Conservation (phyloP, 176 grass and related monocot genomes). For the Cymbopogon citratus region DNA sequence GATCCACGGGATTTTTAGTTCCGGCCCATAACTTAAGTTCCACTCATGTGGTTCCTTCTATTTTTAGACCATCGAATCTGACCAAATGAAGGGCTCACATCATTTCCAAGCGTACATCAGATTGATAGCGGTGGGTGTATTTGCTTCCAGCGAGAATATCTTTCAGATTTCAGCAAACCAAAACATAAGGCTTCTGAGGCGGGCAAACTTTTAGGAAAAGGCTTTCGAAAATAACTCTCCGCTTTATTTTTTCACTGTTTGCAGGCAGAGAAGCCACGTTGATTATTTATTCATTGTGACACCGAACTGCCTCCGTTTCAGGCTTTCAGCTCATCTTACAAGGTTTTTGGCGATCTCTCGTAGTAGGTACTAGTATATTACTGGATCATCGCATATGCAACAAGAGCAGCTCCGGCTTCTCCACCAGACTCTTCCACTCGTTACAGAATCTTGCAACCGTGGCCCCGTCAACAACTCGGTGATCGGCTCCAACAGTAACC, state of each 20-base stretch:
- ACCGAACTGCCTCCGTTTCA: not conserved
- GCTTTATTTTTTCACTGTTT: constrained; percentile 28
- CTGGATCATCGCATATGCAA: constrained; percentile 63
- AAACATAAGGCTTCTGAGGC: not conserved
- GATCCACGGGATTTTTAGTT: too few species aligned
- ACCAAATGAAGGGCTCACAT: too few species aligned
- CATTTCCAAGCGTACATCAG: too few species aligned
- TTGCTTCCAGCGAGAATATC: not conserved
- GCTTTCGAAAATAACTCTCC: not conserved
- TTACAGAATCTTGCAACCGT: constrained; percentile 91
- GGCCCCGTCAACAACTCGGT: constrained; percentile 86
- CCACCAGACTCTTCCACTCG: constrained; percentile 78
- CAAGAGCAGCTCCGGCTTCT: constrained; percentile 84
- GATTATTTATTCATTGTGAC: not conserved
- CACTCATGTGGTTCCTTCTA: too few species aligned
- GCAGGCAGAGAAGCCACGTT: not conserved
- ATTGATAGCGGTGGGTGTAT: not conserved
- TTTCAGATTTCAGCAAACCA: not conserved
- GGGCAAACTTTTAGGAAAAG: not conserved
- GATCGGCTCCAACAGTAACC: constrained; percentile 90
- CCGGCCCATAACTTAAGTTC: too few species aligned
- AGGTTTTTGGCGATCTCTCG: not conserved
- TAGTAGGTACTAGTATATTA: not conserved
- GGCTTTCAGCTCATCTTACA: not conserved
- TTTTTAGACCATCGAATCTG: too few species aligned